Evolutionary conservation across 345 rosid species (phyloP).

Genomic region (Trapa bicornis): DNA sequence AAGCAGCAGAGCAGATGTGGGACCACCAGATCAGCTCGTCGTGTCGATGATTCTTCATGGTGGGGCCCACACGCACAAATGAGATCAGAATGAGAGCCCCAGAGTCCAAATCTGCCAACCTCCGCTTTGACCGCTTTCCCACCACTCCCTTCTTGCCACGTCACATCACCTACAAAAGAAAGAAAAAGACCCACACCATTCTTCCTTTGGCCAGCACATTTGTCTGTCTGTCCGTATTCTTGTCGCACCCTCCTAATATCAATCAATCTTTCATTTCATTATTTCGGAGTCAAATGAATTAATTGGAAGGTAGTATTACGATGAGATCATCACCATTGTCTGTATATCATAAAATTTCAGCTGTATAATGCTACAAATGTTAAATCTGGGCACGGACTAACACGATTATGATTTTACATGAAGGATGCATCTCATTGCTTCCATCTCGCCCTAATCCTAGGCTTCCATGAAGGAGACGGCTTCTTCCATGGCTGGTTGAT

Average conservation of each 20-base stretch:
- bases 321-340: too few relatives aligned
- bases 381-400: neutral
- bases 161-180: too few relatives aligned
- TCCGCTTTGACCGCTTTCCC: slow-evolving; percentile 4
- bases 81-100: neutral
- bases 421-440: neutral
- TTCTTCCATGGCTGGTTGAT: neutral
- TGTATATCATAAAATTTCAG: too few relatives aligned
- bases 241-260: too few relatives aligned
- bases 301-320: too few relatives aligned
- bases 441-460: slow-evolving; percentile 6
- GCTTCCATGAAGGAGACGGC: neutral
- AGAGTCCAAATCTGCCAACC: slow-evolving; percentile 3
- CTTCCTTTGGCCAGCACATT: too few relatives aligned
- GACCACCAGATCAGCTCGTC: slow-evolving; percentile 2
- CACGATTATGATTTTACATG: too few relatives aligned
- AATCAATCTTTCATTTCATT: too few relatives aligned
- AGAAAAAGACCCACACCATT: too few relatives aligned
- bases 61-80: neutral
- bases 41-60: neutral
- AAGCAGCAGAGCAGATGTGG: neutral
- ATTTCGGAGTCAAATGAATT: too few relatives aligned
- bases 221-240: too few relatives aligned
- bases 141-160: neutral
- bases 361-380: neutral